Conservation (phyloP, 2,329 filamentous ascomycete species). For the Xylariaceae sp. region DNA sequence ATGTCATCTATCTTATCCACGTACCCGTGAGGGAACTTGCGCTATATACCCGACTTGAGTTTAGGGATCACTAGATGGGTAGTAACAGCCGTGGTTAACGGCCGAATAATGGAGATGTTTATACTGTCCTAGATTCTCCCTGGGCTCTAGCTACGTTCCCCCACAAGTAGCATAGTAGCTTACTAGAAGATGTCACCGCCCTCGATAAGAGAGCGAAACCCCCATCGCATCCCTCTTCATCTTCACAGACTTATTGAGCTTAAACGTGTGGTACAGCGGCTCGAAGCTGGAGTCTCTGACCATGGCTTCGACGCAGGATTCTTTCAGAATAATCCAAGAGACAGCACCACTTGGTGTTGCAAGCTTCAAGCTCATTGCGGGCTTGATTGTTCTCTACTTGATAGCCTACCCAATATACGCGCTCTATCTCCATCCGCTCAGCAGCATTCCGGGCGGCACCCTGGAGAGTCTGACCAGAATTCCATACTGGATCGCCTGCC, state of each 20-base stretch:
- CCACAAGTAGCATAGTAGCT: no score
- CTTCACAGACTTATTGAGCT: constrained; percentile 5
- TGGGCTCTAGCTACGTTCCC: no score
- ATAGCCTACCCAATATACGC: constrained; percentile 22
- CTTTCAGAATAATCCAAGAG: constrained; percentile 4
- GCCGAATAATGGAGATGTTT: no score
- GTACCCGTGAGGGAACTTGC: no score
- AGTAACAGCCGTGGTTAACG: no score
- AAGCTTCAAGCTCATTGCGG: background rate
- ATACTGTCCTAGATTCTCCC: no score
- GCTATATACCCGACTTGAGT: no score
- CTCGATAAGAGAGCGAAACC: no score
- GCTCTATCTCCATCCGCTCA: constrained; percentile 27
- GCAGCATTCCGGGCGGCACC: constrained; percentile 22
- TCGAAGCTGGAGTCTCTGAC: background rate
- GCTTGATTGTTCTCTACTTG: constrained; percentile 6
- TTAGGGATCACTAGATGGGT: no score
- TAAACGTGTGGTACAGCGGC: background rate
- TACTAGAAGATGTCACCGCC: no score
- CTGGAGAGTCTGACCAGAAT: constrained; percentile 19
- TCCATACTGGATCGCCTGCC: constrained; percentile 22
- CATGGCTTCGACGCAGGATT: constrained; percentile 11
- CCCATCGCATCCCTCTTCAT: background rate
- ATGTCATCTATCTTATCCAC: no score
- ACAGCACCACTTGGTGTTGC: background rate